Evolutionary conservation across 2,329 filamentous ascomycete genomes (phyloP), one percentile per base, ranked within the genome.

Genomic region (Cytospora chrysosperma): DNA sequence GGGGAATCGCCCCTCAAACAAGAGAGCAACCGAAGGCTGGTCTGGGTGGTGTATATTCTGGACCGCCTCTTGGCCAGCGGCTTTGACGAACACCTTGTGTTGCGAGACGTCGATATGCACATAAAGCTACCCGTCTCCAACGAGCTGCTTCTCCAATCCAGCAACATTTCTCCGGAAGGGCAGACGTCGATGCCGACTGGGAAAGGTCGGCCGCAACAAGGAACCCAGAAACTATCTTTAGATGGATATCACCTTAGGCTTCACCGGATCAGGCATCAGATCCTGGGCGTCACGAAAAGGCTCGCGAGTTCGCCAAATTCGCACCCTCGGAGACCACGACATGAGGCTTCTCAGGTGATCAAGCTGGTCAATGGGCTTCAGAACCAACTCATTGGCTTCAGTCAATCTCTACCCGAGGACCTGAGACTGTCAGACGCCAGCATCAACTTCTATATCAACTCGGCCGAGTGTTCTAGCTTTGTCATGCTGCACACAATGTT

Each of bases 21-120:
- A 58, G 77, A 79, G 65, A 72, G 68, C 7, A 66, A 74, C 17
- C 71, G 76, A 27, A 73, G 77, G 9, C 70, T 76, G 26, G 75
- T 73, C 2, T 79, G 77, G 77, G 73, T 75, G 40, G 68, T 77
- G 49, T 78, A 76, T 62, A 69, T 75, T 52, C 67, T 77, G 52
- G 76, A 78, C 56, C 73, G 76, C 9, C 65, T 76, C 27, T 70
- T 78, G 13, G 75, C 77, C 1, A 75, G 73, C 2, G 76, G 77
- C 1, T 78, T 76, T 53, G 76, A 78, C 28, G 76, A 77, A 56
- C 77, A 78, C 62, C 72, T 78, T 24, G 70, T 71, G 15, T 75
- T 74, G 34, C 72, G 74, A 13, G 71, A 74, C 7, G 73, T 77
- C 17, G 73, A 73, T 34, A 77, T 78, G 74, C 75, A 73, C 63